These are phyloP conservation scores for Phytophthora macrochlamydospora DNA, from an alignment of 352 stramenopile species.

Conservation along the genomic window DNA sequence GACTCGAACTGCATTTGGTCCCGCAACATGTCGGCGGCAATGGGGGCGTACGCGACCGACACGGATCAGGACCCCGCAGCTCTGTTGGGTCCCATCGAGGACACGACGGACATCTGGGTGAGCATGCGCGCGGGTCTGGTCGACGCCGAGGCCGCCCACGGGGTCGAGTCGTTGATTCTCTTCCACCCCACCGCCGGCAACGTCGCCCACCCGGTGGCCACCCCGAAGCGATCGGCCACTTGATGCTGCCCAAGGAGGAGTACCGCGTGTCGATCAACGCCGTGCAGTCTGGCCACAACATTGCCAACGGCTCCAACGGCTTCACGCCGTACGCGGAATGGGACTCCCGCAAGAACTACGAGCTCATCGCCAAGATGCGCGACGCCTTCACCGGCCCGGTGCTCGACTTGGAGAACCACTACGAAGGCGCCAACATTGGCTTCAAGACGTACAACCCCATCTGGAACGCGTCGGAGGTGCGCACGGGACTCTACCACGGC, in stretches of 20 bases:
- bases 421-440: constrained; percentile 19
- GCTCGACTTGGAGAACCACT: constrained; percentile 30
- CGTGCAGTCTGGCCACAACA: constrained; percentile 11
- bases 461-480: constrained; percentile 17
- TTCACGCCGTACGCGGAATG: constrained; percentile 4
- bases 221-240: constrained; percentile 6
- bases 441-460: constrained; percentile 6
- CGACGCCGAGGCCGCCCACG: constrained; percentile 11
- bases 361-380: constrained; percentile 24
- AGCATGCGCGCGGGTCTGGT: constrained; percentile 17
- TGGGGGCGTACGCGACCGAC: constrained; percentile 9
- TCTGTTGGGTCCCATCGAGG: constrained; percentile 14
- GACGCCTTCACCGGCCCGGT: constrained; percentile 24
- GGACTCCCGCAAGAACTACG: constrained; percentile 40
- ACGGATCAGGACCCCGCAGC: constrained; percentile 10
- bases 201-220: not conserved
- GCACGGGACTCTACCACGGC: constrained; percentile 9
- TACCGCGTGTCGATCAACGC: constrained; percentile 11
- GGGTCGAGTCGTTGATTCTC: constrained; percentile 12
- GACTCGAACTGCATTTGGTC: constrained; percentile 21
- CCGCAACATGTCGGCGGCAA: constrained; percentile 14
- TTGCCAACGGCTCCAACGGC: not conserved
- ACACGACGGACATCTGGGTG: constrained; percentile 25
- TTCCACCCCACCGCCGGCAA: constrained; percentile 8
- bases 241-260: constrained; percentile 13